Base-by-base conservation (phyloP, 441 rosid species). In the Populus hybrid region DNA sequence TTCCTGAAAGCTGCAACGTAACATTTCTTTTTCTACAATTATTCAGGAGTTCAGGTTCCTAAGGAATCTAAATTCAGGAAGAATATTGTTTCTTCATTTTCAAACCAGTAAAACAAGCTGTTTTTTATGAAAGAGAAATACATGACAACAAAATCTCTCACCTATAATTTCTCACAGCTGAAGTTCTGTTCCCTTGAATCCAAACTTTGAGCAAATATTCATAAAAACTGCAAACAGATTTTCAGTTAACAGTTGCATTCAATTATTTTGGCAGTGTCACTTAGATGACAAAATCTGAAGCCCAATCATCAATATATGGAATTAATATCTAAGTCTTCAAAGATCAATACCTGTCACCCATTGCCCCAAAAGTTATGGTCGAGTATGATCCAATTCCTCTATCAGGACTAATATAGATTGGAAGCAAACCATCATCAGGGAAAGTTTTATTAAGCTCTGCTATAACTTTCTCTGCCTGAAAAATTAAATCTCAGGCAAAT, bases 121-220 rank as follows among this genome's bases (percentile, higher is more conserved):
- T 21, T 61, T 8, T 59, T 18, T n/a, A 61, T 61, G 10, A 21
- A 0, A 8, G 26, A 8, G 3, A 61, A 9, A 3, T 8, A 21
- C 12, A 61, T 8, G 64, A 21, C 4, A 11, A 18, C 20, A 65
- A 28, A 66, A 66, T 68, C 18, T 87, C 78, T 87, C 78, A 92
- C 99, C 99, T 89, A 77, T 97, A 97, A 73, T 69, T 85, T 82
- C 85, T 89, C 77, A 97, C 92, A 69, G 87, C 78, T 81, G 89
- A 83, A 79, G 97, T 92, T 87, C 82, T 92, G 87, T 90, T 94
- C 82, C 99, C 99, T 79, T 93, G 97, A 78, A 94, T 85, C 99
- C 99, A 97, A 79, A 89, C 99, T 86, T 94, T 97, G 80, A 97
- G 98, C 86, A 97, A 85, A 82, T 97, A 97, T 75, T 97, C 99